phyloP scores from a whole-genome alignment of 2,329 filamentous ascomycete species.

The Hymenoscyphus infarciens region DNA sequence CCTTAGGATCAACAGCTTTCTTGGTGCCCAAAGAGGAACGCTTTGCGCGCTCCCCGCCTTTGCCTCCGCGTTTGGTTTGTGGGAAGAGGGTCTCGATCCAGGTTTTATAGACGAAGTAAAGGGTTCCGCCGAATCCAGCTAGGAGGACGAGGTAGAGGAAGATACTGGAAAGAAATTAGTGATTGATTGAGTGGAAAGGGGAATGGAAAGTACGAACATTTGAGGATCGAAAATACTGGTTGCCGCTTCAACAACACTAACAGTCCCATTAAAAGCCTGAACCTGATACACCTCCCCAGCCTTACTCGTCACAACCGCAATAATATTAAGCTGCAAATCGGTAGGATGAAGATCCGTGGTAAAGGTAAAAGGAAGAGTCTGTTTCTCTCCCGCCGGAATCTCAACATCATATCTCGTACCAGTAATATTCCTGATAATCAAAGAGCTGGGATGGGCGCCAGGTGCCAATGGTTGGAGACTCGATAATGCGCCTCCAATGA shows the following conservation, averaged over 20 bases:
- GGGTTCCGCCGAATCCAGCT: constrained; percentile 70
- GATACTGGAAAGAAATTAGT: constrained; percentile 56
- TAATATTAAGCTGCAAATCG: constrained; percentile 75
- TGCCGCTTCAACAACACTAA: constrained; percentile 84
- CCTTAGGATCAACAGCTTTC: constrained; percentile 55
- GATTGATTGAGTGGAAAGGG: constrained; percentile 4
- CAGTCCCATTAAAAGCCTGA: constrained; percentile 74
- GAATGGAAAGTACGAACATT: constrained; percentile 60
- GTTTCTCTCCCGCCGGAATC: constrained; percentile 71
- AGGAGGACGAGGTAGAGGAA: constrained; percentile 95
- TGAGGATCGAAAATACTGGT: constrained; percentile 92
- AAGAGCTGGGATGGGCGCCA: constrained; percentile 45
- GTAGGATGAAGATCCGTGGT: constrained; percentile 89
- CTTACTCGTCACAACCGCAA: constrained; percentile 67
- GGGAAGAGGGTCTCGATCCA: constrained; percentile 97
- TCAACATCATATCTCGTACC: constrained; percentile 67
- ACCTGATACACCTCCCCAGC: constrained; percentile 72
- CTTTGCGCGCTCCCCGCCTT: constrained; percentile 46
- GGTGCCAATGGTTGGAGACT: constrained; percentile 50
- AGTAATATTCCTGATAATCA: constrained; percentile 81
- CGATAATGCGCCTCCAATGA: constrained; percentile 73
- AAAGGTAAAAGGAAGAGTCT: constrained; percentile 78
- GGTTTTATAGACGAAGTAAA: constrained; percentile 97
- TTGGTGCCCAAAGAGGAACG: constrained; percentile 59
- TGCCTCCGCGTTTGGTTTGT: constrained; percentile 62